phyloP scores from a whole-genome alignment of 2,329 filamentous ascomycete genomes.

The Macrophomina phaseolina region DNA sequence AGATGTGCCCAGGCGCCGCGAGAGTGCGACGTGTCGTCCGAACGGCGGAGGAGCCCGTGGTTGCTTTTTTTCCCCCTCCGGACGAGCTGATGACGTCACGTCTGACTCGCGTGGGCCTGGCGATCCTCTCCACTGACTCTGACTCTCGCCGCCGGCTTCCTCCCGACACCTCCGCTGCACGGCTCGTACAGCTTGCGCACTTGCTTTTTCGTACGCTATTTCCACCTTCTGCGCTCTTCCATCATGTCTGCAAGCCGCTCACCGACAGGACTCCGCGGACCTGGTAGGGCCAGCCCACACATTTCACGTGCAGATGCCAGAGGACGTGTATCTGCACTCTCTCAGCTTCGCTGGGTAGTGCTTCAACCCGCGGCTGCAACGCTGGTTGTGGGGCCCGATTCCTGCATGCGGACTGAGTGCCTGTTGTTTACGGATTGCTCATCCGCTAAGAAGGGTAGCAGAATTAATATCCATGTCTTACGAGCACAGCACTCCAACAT shows the following conservation, averaged over 20 bases:
- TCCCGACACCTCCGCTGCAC: constrained; percentile 18
- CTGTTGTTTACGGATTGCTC: no score
- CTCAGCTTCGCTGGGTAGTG: no score
- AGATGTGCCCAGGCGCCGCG: background rate
- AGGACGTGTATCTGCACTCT: no score
- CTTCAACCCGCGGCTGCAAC: no score
- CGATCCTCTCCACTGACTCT: background rate
- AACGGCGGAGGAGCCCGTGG: background rate
- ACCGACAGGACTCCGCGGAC: background rate
- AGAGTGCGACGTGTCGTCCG: constrained; percentile 11
- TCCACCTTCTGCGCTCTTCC: background rate
- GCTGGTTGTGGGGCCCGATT: no score
- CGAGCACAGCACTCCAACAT: no score
- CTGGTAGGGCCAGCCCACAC: no score
- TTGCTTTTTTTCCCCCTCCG: constrained; percentile 5
- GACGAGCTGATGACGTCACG: constrained; percentile 1
- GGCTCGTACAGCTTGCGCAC: background rate
- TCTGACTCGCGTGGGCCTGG: constrained; percentile 5
- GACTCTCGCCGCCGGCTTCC: background rate
- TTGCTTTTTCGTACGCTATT: constrained; percentile 1
- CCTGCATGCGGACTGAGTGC: no score
- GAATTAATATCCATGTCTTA: no score
- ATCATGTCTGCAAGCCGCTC: background rate
- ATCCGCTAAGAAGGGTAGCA: no score
- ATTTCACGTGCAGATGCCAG: no score